These are phyloP conservation scores for Ophiostoma ulmi DNA, from an alignment of 2,329 filamentous ascomycete genomes.

Conservation along the genomic window DNA sequence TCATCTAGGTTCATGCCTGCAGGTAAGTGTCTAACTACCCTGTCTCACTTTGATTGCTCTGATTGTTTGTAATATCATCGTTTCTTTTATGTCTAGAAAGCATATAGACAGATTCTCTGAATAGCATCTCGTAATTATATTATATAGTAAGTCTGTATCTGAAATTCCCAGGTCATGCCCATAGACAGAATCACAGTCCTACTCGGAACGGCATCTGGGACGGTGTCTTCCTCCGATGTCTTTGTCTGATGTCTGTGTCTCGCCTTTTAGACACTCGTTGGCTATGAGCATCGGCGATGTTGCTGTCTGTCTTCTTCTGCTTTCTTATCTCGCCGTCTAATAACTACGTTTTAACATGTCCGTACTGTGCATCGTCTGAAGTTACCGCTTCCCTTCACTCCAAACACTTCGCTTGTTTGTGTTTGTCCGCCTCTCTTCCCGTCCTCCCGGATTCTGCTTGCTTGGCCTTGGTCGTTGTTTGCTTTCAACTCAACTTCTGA, in stretches of 20 bases:
- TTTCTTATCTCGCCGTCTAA: background rate
- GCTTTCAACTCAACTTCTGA: background rate
- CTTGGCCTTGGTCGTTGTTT: background rate
- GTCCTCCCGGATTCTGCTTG: background rate
- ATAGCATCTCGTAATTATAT: background rate
- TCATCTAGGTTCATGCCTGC: background rate
- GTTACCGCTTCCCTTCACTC: background rate
- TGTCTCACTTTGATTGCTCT: background rate
- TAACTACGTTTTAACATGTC: background rate
- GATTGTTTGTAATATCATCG: background rate
- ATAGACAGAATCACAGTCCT: background rate
- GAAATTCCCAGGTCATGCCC: background rate
- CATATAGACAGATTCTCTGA: background rate
- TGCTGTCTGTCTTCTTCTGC: background rate
- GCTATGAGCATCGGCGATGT: background rate
- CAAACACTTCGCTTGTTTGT: conserved; percentile 10
- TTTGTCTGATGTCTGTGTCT: background rate
- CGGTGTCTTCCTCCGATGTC: background rate
- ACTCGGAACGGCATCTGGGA: background rate
- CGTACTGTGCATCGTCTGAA: background rate
- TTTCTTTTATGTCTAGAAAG: background rate
- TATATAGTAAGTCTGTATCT: background rate
- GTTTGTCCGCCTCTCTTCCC: background rate
- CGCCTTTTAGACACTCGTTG: background rate
- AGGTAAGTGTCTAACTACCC: background rate